Evolutionary conservation across 257 asterid species (phyloP).

Genomic region (Ligustrum vulgare): DNA sequence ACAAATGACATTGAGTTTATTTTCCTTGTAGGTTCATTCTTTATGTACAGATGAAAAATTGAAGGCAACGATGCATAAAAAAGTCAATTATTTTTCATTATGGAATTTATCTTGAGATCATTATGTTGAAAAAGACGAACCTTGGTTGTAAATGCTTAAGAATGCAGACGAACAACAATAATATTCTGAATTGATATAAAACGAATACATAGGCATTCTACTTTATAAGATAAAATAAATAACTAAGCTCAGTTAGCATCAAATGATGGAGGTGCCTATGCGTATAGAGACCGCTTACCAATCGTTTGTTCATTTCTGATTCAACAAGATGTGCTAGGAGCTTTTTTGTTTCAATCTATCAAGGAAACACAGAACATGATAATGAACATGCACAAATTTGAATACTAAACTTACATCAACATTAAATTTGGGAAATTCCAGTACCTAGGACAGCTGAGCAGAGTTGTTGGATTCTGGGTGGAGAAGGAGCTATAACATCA

Average conservation of each 20-base stretch:
- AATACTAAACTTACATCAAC: neutral
- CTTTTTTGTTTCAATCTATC: constrained; percentile 94
- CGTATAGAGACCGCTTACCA: constrained; percentile 43
- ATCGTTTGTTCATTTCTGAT: constrained; percentile 80
- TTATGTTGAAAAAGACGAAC: neutral
- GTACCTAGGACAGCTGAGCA: constrained; percentile 96
- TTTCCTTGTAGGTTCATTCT: constrained; percentile 83
- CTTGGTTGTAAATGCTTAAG: neutral
- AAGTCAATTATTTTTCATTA: neutral
- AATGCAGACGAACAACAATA: neutral
- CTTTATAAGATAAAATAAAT: neutral
- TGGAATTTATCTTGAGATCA: neutral
- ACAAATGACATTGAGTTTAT: constrained; percentile 90
- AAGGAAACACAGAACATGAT: constrained; percentile 6
- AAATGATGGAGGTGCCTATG: neutral
- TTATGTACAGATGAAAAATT: constrained; percentile 49
- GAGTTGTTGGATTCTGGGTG: constrained; percentile 96
- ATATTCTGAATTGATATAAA: neutral
- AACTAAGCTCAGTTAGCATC: neutral
- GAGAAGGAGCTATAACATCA: constrained; percentile 66
- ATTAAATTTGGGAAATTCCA: constrained; percentile 17
- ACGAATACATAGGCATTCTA: neutral
- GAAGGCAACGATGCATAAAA: neutral
- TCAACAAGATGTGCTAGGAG: constrained; percentile 96
- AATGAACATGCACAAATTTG: constrained; percentile 13